phyloP scores from a whole-genome alignment of 2,329 filamentous ascomycete genomes.

The Diplodia corticola region DNA sequence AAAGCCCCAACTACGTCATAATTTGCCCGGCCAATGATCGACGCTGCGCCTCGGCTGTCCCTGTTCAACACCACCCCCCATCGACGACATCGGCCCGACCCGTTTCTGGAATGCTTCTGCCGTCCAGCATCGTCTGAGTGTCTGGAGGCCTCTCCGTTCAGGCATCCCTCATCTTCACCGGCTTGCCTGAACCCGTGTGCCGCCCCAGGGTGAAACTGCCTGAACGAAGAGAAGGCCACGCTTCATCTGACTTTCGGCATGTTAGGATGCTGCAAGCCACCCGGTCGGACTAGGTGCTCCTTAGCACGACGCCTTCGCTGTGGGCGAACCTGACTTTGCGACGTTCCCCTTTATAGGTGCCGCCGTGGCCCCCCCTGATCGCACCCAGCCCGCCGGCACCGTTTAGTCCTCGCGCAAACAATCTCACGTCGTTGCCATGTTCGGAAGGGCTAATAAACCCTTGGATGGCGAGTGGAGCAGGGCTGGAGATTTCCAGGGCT shows the following conservation, averaged over 20 bases:
- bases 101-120: background rate
- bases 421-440: no score
- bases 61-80: background rate
- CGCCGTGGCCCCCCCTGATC: background rate
- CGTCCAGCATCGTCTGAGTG: background rate
- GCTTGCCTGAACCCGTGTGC: background rate
- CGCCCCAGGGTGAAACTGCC: background rate
- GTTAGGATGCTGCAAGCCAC: background rate
- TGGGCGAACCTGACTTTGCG: no score
- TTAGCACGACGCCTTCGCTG: no score
- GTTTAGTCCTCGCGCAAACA: background rate
- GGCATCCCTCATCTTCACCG: background rate
- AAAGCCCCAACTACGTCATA: conserved; percentile 5
- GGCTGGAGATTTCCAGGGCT: background rate
- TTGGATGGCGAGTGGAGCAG: background rate
- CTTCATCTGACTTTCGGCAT: no score
- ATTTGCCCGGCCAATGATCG: background rate
- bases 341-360: no score
- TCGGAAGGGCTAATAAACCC: background rate
- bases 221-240: background rate
- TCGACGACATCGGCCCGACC: background rate
- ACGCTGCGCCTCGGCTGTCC: background rate
- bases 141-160: background rate
- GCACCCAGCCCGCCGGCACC: no score
- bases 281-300: background rate